Conservation (phyloP, 176 grass and related monocot species). For the Aegilops bicornis region DNA sequence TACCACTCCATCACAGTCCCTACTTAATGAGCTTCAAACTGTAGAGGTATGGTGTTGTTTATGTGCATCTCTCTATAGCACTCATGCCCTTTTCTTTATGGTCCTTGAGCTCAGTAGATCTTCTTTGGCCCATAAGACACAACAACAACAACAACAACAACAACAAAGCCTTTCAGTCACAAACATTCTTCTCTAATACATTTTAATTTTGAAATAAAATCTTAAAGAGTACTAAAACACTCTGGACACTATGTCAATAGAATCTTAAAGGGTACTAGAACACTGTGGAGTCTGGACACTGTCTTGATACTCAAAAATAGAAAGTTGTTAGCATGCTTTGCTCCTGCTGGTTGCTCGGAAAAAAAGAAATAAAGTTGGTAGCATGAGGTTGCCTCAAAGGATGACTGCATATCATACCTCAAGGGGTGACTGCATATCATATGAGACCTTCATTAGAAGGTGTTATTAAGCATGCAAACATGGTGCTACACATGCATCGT, state of each 20-base stretch:
- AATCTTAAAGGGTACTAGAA: not conserved
- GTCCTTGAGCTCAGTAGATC: constrained; percentile 1
- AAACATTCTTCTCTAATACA: not conserved
- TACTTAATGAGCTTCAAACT: constrained; percentile 92
- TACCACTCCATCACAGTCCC: constrained; percentile 85
- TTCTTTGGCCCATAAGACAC: not conserved
- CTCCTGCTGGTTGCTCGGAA: not conserved
- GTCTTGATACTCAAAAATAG: not conserved
- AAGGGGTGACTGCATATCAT: not conserved
- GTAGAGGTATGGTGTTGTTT: constrained; percentile 65
- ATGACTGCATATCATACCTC: not conserved
- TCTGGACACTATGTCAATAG: not conserved
- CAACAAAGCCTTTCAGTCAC: too few relatives aligned
- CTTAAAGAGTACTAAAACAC: not conserved
- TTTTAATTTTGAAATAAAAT: not conserved
- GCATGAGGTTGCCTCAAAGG: not conserved
- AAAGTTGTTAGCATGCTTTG: not conserved
- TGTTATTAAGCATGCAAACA: constrained; percentile 12
- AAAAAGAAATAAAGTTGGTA: not conserved
- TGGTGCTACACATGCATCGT: not conserved
- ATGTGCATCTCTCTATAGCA: not conserved
- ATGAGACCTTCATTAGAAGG: not conserved
- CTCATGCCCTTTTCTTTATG: not conserved
- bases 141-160: too few relatives aligned
- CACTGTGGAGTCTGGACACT: not conserved